Conservation (phyloP, 208 protist genomes). For the Trypanosoma boissoni region DNA sequence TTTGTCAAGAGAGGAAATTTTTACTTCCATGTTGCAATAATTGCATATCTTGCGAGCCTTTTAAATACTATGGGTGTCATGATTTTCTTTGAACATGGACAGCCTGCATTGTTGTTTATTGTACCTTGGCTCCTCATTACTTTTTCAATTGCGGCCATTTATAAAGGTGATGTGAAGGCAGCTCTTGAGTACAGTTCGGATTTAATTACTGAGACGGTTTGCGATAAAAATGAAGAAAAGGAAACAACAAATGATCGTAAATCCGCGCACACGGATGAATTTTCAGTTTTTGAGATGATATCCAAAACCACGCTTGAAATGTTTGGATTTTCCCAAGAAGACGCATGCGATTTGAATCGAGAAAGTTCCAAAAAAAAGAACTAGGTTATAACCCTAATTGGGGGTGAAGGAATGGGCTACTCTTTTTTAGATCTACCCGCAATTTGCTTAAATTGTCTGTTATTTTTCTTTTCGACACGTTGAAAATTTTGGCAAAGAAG, state of each 20-base stretch:
- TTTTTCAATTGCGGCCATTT: conserved; percentile 36
- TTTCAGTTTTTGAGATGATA: conserved; percentile 28
- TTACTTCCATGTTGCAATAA: conserved; percentile 86
- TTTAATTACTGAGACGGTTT: conserved; percentile 4
- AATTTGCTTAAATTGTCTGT: not conserved
- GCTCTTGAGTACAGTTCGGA: conserved; percentile 27
- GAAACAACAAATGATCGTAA: conserved; percentile 22
- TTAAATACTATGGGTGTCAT: conserved; percentile 94
- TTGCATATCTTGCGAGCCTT: conserved; percentile 91
- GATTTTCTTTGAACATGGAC: conserved; percentile 93
- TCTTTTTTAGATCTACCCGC: conserved; percentile 3
- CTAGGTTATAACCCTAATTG: conserved; percentile 12
- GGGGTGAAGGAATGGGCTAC: conserved; percentile 1
- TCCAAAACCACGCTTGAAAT: conserved; percentile 25
- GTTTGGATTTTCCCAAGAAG: conserved; percentile 20
- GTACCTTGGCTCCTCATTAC: conserved; percentile 86
- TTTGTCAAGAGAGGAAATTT: conserved; percentile 53
- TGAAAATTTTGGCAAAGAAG: too few species aligned
- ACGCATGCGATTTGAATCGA: not conserved
- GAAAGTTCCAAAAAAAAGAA: conserved; percentile 14
- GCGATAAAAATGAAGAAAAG: conserved; percentile 1
- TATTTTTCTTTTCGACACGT: too few species aligned
- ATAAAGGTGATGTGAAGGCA: conserved; percentile 64
- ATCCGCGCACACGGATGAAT: conserved; percentile 7
- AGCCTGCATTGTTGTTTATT: conserved; percentile 92